A percentile compares a stretch with the other conserved stretches of the same genome.
Evolutionary conservation across 352 stramenopile species (phyloP).

Genomic region (Globisporangium sylvaticum): DNA sequence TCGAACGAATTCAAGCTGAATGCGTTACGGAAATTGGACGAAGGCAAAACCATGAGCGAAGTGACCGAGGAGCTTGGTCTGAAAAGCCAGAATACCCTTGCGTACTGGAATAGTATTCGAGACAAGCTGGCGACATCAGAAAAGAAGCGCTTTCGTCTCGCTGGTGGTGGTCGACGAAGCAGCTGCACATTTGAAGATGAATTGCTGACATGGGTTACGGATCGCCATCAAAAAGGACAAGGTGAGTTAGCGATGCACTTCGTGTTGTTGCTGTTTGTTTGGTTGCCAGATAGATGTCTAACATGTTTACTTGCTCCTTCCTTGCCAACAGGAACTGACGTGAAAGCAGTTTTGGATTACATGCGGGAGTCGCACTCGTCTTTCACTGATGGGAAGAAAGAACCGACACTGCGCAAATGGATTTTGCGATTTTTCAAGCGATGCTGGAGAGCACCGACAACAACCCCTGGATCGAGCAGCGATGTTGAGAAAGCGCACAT

Average conservation of each 20-base stretch:
- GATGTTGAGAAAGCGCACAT: conserved; percentile 50
- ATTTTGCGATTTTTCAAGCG: conserved; percentile 82
- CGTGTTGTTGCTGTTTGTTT: background rate
- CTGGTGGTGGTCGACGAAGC: conserved; percentile 57
- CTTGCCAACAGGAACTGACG: conserved; percentile 41
- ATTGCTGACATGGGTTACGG: conserved; percentile 65
- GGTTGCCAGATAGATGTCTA: background rate
- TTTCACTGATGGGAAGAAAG: conserved; percentile 80
- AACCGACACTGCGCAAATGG: conserved; percentile 75
- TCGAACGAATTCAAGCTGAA: conserved; percentile 83
- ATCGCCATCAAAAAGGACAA: conserved; percentile 59
- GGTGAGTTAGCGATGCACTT: conserved; percentile 16
- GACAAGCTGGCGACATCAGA: conserved; percentile 68
- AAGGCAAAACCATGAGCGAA: conserved; percentile 57
- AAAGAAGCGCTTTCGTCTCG: conserved; percentile 70
- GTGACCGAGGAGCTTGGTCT: conserved; percentile 61
- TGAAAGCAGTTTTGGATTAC: conserved; percentile 68
- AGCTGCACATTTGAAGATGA: conserved; percentile 75
- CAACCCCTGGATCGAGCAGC: conserved; percentile 16
- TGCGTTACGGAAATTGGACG: conserved; percentile 58
- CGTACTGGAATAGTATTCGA: conserved; percentile 76
- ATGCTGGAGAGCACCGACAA: conserved; percentile 42
- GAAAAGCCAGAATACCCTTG: conserved; percentile 65
- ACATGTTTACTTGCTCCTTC: background rate
- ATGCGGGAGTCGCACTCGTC: conserved; percentile 54